Base-by-base conservation (phyloP, 768 basidiomycete genomes). In the Leccinum pellstonianum region DNA sequence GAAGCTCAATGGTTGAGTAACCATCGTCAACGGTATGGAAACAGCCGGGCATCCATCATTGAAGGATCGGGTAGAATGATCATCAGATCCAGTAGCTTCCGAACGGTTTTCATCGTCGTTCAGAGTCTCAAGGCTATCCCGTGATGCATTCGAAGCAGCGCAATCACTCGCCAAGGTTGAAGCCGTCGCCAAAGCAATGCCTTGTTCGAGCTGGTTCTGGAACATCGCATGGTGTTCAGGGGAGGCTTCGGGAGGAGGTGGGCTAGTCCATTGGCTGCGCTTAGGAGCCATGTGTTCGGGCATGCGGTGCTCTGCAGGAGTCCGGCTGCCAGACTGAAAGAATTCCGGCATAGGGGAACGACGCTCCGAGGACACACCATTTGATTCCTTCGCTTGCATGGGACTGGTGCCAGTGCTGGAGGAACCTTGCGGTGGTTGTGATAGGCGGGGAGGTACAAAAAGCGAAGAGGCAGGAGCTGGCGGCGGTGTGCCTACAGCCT, bases 211-310 rank as follows among this genome's bases (percentile, higher is more conserved):
- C 54, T 86, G 80, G 59, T 79, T 82, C 68, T 90, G 86, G 65
- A 90, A 93, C 19, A 85, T 74, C 3, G 81, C 80, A 51, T 84
- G 89, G 64, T 83, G 88, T 23, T 80, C 81, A 10, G 82, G 78
- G 0, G 91, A 79, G 1, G 90, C 91, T 65, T 88, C 88, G 1
- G 86, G 83, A 4, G 91, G 89, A 25, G 91, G 91, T 9, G 91
- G 90, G 64, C 89, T 91, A 2, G 91, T 93, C 91, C 91, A 93
- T 72, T 89, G 88, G 33, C 82, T 78, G 31, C 91, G 83, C 68
- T 81, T 87, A 1, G 91, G 88, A 17, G 88, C 90, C 91, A 92
- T 91, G 64, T 90, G 88, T 58, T 86, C 86, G 2, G 86, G 85
- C 47, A 68, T 74, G 64, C 60, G 75, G 63, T 69, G 70, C 31